A percentile compares a stretch with the other conserved stretches of the same genome.
These are phyloP conservation scores for Lathyrus aphaca DNA, from an alignment of 306 rosid species.

Conservation along the genomic window DNA sequence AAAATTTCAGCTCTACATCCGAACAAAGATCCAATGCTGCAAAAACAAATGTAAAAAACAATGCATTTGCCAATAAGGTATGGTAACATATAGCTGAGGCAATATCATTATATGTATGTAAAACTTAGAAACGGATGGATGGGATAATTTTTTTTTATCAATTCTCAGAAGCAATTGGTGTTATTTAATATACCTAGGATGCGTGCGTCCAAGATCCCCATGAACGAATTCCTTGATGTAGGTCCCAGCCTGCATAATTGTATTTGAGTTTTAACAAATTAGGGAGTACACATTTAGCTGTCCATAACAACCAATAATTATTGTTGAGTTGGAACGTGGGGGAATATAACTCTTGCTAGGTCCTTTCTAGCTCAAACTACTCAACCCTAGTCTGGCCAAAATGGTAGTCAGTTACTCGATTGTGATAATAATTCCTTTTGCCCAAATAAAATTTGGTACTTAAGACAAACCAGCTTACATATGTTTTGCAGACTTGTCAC, in stretches of 20 bases:
- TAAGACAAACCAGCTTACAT: constrained; percentile 1
- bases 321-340: neutral
- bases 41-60: constrained; percentile 19
- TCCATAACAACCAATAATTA: constrained; percentile 11
- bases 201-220: constrained; percentile 92
- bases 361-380: constrained; percentile 12
- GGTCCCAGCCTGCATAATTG: constrained; percentile 79
- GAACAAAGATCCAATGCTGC: constrained; percentile 82
- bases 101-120: neutral
- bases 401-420: neutral
- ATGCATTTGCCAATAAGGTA: constrained; percentile 6
- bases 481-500: neutral
- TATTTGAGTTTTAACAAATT: constrained; percentile 8
- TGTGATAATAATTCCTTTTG: constrained; percentile 2
- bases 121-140: neutral
- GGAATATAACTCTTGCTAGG: constrained; percentile 8
- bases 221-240: constrained; percentile 95
- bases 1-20: constrained; percentile 90
- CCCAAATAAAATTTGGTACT: constrained; percentile 24
- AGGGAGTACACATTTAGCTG: constrained; percentile 17
- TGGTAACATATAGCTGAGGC: constrained; percentile 14
- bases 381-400: neutral
- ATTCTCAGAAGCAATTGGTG: neutral
- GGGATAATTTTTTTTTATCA: constrained; percentile 9
- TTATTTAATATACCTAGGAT: constrained; percentile 69